Evolutionary conservation across 2,329 filamentous ascomycete species (phyloP), one percentile per base, ranked within the genome.

Genomic region (Botryotinia convoluta): DNA sequence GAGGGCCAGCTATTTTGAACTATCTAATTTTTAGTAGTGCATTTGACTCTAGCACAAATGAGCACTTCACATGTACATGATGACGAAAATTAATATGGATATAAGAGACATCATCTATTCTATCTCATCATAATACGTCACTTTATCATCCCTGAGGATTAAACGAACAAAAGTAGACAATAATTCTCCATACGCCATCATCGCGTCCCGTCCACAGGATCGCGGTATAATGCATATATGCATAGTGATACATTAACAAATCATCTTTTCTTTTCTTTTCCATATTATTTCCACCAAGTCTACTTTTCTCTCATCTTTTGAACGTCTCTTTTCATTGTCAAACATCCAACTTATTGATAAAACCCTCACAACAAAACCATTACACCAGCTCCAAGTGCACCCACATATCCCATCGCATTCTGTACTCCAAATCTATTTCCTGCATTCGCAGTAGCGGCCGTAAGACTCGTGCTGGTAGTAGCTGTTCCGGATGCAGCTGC

Each of bases 391-490:
- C 71, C 71, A 14, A 72, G n/a, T 20, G 29, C 42, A 12, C 71
- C 71, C 20, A 44, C 42, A 39, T 72, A 72, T 7, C 44, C 26
- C 12, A 51, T 22, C 22, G 26, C 51, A 51, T 51, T 45, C 6
- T 60, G 71, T 12, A 32, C 54, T 9, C 51, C 35, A 29, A 72
- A 68, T 7, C n/a, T 32, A 12, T 42, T 22, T 18, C 45, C 69
- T 2, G 62, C 57, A 68, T 60, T 68, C 5, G 61, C 59, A 35
- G 48, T 73, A 6, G 72, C 60, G 35, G 29, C 44, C 6, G 57
- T 42, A 37, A 65, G 74, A 10, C 72, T n/a, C 29, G 74, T 35
- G 42, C 67, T 63, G 20, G 75, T 71, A 2, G 51, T 68, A 20
- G 57, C 63, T 12, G 45, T 62, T 42, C 26, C 20, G 16, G 69